Conservation (phyloP, 345 rosid genomes). For the Salix udensis region DNA sequence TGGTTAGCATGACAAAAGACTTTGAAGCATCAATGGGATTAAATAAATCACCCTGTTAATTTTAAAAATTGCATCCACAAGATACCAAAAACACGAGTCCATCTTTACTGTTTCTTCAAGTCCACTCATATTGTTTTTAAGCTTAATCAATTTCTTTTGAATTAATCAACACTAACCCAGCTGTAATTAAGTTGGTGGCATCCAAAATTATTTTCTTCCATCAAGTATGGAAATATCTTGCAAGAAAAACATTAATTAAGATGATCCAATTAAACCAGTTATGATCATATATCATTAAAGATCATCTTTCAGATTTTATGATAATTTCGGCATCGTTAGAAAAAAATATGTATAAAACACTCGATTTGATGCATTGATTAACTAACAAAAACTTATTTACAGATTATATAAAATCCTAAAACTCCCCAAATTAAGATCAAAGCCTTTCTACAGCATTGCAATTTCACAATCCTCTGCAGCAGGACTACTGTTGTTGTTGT, state of each 20-base stretch:
- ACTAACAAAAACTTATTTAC: conserved; percentile 5
- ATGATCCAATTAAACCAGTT: background rate
- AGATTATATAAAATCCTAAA: background rate
- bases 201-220: background rate
- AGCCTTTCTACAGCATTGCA: background rate
- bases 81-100: too few relatives aligned
- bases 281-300: background rate
- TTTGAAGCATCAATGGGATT: too few relatives aligned
- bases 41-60: too few relatives aligned
- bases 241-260: background rate
- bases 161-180: too few relatives aligned
- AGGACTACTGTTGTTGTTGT: too few relatives aligned
- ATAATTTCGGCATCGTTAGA: too few relatives aligned
- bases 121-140: too few relatives aligned
- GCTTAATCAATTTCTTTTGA: too few relatives aligned
- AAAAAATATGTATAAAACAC: background rate
- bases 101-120: too few relatives aligned
- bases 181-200: background rate
- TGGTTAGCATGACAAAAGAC: too few relatives aligned
- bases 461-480: background rate
- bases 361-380: background rate
- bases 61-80: too few relatives aligned
- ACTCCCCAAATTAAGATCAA: background rate
- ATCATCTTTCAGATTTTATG: too few relatives aligned
- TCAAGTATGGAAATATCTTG: background rate